Evolutionary conservation across 441 rosid species (phyloP), one percentile per base, ranked within the genome.

Genomic region (Macaranga tanarius): DNA sequence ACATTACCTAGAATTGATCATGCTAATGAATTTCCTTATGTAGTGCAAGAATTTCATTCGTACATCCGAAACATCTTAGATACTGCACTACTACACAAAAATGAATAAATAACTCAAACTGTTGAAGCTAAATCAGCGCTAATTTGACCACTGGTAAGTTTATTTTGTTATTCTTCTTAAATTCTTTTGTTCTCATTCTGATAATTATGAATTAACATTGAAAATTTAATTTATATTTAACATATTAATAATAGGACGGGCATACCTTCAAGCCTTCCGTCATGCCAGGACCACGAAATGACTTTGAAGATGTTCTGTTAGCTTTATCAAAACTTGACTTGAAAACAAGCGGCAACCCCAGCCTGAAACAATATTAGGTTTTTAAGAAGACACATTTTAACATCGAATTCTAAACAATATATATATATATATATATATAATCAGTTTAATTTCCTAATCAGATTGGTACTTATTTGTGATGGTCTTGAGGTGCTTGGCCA

Each of bases 271-370:
- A 82, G 77, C 98, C 98, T 81, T 93, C 89, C 62, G 15, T 83
- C 90, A 93, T 77, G 82, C 97, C 96, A 1, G 98, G 96, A 68
- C 97, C 98, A 1, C 98, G 92, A 76, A 91, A 93, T 12, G 97
- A 93, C 79, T 90, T 89, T 0, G 92, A 90, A 63, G 98, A 93
- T 26, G 97, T 91, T 74, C 97, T 75, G 72, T 91, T 91, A 69
- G 98, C 97, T 84, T 93, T 93, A 83, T 93, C 98, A 79, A 93
- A 93, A 79, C 97, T 93, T 44, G 97, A 93, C 87, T 93, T 91
- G 77, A 93, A 93, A 75, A 87, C 92, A 79, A 93, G 70, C 0
- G 92, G 98, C 79, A 91, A 75, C 17, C 94, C 97, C 79, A 89
- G 75, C 76, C 98, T 91, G 80, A 77, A 65, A 38, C 1, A 48